Evolutionary conservation across 2,329 filamentous ascomycete genomes (phyloP), one percentile per base, ranked within the genome.

Genomic region (Pseudopyrenochaeta lycopersici): DNA sequence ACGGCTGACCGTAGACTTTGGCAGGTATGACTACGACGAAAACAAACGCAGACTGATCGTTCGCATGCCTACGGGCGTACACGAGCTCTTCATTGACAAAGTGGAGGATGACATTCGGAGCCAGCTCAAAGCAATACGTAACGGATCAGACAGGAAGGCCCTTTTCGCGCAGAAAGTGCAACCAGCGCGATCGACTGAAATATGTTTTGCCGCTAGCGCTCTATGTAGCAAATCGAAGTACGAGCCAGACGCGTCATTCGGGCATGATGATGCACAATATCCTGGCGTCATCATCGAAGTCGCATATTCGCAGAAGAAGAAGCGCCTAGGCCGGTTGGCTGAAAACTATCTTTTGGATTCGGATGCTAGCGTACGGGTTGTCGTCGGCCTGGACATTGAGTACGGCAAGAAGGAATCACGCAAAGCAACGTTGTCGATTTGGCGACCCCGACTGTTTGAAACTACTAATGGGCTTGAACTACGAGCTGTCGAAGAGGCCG

Each of bases 121-220:
- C 27, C 54, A 62, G 45, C 52, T 67, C 15, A 64, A 64, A 60
- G 6, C 29, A 18, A 65, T 69, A 23, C 52, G 49, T 35, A 32
- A 50, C 11, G 57, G 63, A 63, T 59, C 41, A 15, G 61, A 41
- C 17, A 35, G 17, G 7, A 41, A 21, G 17, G 64, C 62, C 15
- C 9, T 12, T 42, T 69, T 69, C 49, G 61, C 64, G 27, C 48
- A 61, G 49, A 67, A 63, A 47, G 60, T 69, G 33, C 31, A 52
- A 2, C 31, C 46, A 46, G 56, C 54, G 23, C 47, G 49, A 32
- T 69, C 58, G 11, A 61, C 59, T 32, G 46, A 60, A 17, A 63
- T 67, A 46, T 29, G 36, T 21, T 60, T 62, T 43, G 46, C 46
- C 33, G 45, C 39, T 9, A 56, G 40, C 18, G 12, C 44, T 29